These are phyloP conservation scores for Mycena capillaripes DNA, from an alignment of 768 basidiomycete genomes.

Conservation along the genomic window DNA sequence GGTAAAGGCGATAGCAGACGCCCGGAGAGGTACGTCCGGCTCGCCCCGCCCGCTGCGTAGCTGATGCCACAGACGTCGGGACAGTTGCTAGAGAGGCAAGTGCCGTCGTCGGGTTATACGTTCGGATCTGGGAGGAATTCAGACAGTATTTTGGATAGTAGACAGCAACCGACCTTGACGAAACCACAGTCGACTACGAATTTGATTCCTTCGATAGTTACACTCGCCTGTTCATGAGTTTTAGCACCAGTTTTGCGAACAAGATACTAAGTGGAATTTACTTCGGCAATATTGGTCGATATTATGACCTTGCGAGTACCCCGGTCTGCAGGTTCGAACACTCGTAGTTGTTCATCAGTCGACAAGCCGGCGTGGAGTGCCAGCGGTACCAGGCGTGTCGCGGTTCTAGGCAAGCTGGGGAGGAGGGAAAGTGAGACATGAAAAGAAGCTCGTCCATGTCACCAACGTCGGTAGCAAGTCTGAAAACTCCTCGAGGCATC, in stretches of 20 bases:
- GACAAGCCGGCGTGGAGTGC: constrained; percentile 93
- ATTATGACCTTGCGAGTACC: constrained; percentile 92
- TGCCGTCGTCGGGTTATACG: constrained; percentile 88
- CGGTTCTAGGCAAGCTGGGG: constrained; percentile 65
- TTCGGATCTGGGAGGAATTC: constrained; percentile 74
- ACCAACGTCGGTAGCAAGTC: constrained; percentile 79
- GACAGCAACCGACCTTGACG: constrained; percentile 88
- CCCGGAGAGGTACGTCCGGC: constrained; percentile 95
- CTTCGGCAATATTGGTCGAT: constrained; percentile 97
- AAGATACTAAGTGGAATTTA: constrained; percentile 41
- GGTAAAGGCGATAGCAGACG: constrained; percentile 93
- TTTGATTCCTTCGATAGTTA: constrained; percentile 96
- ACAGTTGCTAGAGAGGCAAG: constrained; percentile 89
- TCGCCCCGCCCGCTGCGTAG: constrained; percentile 93
- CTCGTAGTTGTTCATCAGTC: constrained; percentile 87
- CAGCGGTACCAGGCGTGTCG: constrained; percentile 72
- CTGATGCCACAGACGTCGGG: constrained; percentile 89
- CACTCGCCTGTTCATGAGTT: constrained; percentile 78
- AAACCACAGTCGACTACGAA: constrained; percentile 96
- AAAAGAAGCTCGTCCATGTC: not conserved
- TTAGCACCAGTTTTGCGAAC: not conserved
- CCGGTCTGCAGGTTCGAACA: constrained; percentile 84
- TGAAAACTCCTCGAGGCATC: constrained; percentile 83
- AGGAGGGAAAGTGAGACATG: not conserved
- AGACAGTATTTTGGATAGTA: not conserved